Base-by-base conservation (phyloP, 257 asterid species). In the Apocynum venetum region DNA sequence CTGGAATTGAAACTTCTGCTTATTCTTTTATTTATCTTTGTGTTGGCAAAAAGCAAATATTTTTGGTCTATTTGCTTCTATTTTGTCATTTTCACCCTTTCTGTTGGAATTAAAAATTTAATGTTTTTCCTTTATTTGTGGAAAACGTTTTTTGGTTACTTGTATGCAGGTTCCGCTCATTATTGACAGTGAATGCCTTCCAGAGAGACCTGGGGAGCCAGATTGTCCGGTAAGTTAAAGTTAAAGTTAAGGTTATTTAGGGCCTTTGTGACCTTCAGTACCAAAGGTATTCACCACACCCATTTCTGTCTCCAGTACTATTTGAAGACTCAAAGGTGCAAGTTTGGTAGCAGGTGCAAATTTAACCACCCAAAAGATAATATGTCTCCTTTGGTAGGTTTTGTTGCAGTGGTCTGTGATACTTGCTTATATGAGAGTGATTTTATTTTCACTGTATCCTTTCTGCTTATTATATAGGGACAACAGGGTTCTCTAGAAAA, bases 261-360 rank as follows among this genome's bases (percentile, higher is more conserved):
- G n/a, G 52, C 12, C 67, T 49, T 73, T 48, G 2, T 20, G 11
- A 67, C 40, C 3, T n/a, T 53, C 25, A n/a, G 1, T 78, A 14
- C 14, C 57, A 41, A 25, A 15, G 25, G 36, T 57, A 53, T 55
- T 46, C 53, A 36, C 14, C 60, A 2, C 43, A 19, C 4, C 40
- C 25, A 52, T 78, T 47, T 72, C 31, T 81, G 38, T 77, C 41
- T 78, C 57, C 96, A 96, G 99, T 93, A 81, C 87, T 95, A 86
- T 82, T 65, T 95, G 86, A 93, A 93, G 96, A 95, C 99, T 69
- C 92, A 89, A 80, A 86, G 92, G 78, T 95, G 99, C 89, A 95
- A 93, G 83, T 95, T 90, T 72, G 98, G 99, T 46, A 71, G 74
- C 79, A 87, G 91, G 81, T 95, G 99, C 94, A 95, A 80, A 85